Conservation (phyloP, 148 eudicot genomes). For the Rhododendron mucronatum region DNA sequence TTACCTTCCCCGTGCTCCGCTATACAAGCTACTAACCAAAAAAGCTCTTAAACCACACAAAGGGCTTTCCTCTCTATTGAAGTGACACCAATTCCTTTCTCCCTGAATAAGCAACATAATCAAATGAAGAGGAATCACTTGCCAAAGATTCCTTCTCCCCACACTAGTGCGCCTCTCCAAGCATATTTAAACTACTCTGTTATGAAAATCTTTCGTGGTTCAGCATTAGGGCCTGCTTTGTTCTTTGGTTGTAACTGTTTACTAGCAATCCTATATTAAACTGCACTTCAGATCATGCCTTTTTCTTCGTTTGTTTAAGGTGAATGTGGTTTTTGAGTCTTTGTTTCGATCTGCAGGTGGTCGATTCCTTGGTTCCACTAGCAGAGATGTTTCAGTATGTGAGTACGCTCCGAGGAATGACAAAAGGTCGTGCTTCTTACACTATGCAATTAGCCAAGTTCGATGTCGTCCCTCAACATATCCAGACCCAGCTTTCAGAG, state of each 20-base stretch:
- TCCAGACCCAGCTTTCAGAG: constrained; percentile 78
- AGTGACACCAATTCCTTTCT: not conserved
- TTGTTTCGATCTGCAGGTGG: constrained; percentile 47
- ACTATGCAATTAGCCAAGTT: constrained; percentile 88
- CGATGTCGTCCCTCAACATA: constrained; percentile 94
- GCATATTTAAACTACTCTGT: not conserved
- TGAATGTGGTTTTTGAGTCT: not conserved
- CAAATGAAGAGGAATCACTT: not conserved
- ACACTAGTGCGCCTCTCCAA: not conserved
- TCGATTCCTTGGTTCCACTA: constrained; percentile 83
- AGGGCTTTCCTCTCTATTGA: not conserved
- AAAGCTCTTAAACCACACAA: not conserved
- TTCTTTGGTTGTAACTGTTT: not conserved
- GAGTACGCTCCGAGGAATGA: constrained; percentile 82
- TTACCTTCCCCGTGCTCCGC: not conserved
- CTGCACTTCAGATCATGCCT: not conserved
- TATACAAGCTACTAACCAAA: not conserved
- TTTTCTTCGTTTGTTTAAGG: not conserved
- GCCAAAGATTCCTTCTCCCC: not conserved
- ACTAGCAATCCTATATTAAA: not conserved
- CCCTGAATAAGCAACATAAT: not conserved
- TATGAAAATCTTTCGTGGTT: not conserved
- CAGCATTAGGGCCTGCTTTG: not conserved
- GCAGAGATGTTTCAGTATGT: constrained; percentile 98
- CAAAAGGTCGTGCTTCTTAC: constrained; percentile 96